Evolutionary conservation across 495 filamentous ascomycete genomes (phyloP).

Genomic region (Neurospora discreta): DNA sequence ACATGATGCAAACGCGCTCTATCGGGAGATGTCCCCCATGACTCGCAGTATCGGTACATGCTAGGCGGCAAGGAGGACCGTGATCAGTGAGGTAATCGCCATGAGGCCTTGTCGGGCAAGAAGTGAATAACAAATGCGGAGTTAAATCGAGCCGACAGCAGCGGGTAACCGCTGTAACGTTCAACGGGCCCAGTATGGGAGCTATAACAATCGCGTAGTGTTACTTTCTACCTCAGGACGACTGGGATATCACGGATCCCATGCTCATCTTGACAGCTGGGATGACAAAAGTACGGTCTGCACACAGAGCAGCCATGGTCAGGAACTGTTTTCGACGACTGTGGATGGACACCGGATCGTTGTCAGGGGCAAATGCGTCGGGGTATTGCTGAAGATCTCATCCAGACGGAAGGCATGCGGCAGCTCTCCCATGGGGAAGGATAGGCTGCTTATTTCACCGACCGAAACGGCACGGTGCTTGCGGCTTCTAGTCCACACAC

Average conservation of each 20-base stretch:
- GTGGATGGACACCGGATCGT: neutral
- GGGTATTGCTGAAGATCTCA: neutral
- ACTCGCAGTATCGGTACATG: neutral
- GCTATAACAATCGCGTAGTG: neutral
- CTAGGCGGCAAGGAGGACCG: neutral
- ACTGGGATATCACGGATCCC: neutral
- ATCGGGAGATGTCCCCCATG: neutral
- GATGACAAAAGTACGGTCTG: neutral
- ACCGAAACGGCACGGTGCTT: neutral
- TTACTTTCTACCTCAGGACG: neutral
- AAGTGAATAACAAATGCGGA: neutral
- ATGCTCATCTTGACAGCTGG: neutral
- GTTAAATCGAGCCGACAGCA: neutral
- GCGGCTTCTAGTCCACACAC: neutral
- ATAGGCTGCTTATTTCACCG: neutral
- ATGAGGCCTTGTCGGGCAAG: neutral
- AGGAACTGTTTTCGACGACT: neutral
- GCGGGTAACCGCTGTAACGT: conserved; percentile 1
- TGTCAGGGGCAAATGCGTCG: neutral
- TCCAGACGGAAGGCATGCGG: neutral
- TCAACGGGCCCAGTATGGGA: neutral
- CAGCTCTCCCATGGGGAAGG: neutral
- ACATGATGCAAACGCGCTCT: conserved; percentile 14
- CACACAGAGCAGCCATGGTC: neutral
- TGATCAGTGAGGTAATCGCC: neutral